Evolutionary conservation across 208 protist genomes (phyloP).

Genomic region (Acanthamoeba rhysodes): DNA sequence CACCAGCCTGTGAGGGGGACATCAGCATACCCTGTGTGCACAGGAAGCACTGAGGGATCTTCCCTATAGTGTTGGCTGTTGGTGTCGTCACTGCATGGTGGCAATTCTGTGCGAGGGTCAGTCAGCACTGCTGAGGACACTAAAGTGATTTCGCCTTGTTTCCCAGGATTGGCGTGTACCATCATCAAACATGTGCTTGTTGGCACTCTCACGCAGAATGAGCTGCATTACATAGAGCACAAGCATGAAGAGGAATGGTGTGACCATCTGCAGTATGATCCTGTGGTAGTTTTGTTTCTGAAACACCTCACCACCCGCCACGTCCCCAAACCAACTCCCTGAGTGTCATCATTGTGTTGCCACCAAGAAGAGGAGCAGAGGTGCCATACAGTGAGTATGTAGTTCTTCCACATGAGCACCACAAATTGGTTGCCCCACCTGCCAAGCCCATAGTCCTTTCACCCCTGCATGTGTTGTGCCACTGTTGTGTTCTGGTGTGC

Average conservation of each 20-base stretch:
- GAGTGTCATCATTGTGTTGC: not conserved
- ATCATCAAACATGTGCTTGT: slow-evolving; percentile 34
- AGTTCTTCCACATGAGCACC: slow-evolving; percentile 78
- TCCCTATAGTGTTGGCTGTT: not conserved
- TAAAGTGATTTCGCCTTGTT: too few species aligned
- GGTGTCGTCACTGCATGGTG: not conserved
- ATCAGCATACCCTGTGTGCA: not conserved
- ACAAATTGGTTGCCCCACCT: slow-evolving; percentile 63
- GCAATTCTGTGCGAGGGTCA: too few species aligned
- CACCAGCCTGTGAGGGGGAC: not conserved
- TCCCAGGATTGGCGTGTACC: too few species aligned
- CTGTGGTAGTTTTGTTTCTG: slow-evolving; percentile 52
- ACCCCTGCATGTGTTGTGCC: too few species aligned
- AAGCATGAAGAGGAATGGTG: slow-evolving; percentile 69
- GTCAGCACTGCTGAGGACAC: too few species aligned
- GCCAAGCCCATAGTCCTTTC: not conserved
- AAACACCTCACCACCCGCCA: not conserved
- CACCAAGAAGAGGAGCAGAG: too few species aligned
- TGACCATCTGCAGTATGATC: slow-evolving; percentile 28
- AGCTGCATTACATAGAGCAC: slow-evolving; percentile 60
- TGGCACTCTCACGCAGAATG: not conserved
- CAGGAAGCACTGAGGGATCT: slow-evolving; percentile 45
- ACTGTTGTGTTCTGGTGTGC: too few species aligned
- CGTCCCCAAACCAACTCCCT: not conserved
- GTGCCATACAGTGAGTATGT: slow-evolving; percentile 35